Evolutionary conservation across 805 yeast genomes (phyloP), one percentile per base, ranked within the genome.

Genomic region (Spathaspora sp.): DNA sequence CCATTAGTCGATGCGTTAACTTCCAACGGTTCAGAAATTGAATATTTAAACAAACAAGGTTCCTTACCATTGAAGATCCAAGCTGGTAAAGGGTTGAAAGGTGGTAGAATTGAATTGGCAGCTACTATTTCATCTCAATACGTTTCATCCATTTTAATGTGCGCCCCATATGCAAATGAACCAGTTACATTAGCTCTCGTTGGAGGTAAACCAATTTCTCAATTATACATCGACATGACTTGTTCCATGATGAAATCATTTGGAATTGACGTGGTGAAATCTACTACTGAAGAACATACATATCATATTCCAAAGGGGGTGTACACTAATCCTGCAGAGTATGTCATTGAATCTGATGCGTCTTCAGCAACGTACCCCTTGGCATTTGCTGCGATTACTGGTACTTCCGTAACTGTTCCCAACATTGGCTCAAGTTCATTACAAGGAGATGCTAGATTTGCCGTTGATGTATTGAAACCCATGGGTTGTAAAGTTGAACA

Each of bases 91-190:
- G 87, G 89, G 10, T 79, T 93, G 58, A 77, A 79, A 57, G 99
- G 99, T 64, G 99, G 99, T 19, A 76, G 89, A 57, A 90, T 94
- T 56, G 97, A 92, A 69, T 78, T 94, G 46, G 93, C 93, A 42
- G 99, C 99, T 19, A 92, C 98, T 4, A 89, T 94, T 44, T 92
- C 98, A 1, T 94, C 98, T 12, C 99, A 94, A 69, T 94, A 94
- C 62, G 99, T 94, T 45, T 92, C 98, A 1, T 93, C 98, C 0
- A 80, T 94, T 51, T 79, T 94, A 63, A 91, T 94, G 97, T 89
- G 97, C 70, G 98, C 99, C 38, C 99, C 99, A 47, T 94, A 92
- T 64, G 98, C 98, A 10, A 71, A 83, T 52, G 78, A 81, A 51
- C 96, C 97, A 6, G 96, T 93, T 29, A 90, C 96, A 8, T 79